Evolutionary conservation across 1,284 basidiomycete species (phyloP), one percentile per base, ranked within the genome.

Genomic region (Rhodotorula glutinis): DNA sequence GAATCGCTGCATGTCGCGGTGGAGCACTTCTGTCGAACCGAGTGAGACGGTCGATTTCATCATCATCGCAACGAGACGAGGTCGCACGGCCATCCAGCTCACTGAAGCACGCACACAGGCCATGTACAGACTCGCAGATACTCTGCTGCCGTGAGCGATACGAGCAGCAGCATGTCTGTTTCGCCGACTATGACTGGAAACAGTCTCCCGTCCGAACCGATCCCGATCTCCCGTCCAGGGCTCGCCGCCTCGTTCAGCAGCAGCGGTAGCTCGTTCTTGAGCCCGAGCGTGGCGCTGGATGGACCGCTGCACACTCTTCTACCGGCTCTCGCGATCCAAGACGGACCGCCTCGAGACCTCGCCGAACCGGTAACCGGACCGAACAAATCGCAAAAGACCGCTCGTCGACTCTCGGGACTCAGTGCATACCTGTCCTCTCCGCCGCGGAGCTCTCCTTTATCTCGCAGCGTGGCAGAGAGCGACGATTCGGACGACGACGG

Each of bases 231-330:
- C 14, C 25, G 27, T 16, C 29, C 53, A 3, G 2, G 33, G 13
- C n/a, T 14, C 30, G 21, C 7, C 14, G 23, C n/a, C 10, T 40
- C 55, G 19, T 58, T n/a, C 33, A 11, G 16, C 41, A 33, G n/a
- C 49, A 47, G 46, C 46, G 46, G 46, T 44, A 21, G 40, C 25
- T 44, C 59, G 4, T 65, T 55, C 47, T 2, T 53, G 33, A 10
- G 30, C 11, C 29, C 23, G 1, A 17, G 30, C 14, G 23, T 11
- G 4, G 25, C 46, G 46, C 43, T 64, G 29, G 66, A 68, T 52
- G 66, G 62, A 1, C 67, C 67, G 17, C 63, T 65, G 3, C 52
- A 43, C 21, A 60, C 61, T 11, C 60, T 69, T 27, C 41, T 65
- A 47, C 46, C 46, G 46, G 7, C 46, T 47, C 46, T 47, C 46